These are phyloP conservation scores for Epichloe scottii DNA, from an alignment of 2,329 filamentous ascomycete species.

Conservation along the genomic window DNA sequence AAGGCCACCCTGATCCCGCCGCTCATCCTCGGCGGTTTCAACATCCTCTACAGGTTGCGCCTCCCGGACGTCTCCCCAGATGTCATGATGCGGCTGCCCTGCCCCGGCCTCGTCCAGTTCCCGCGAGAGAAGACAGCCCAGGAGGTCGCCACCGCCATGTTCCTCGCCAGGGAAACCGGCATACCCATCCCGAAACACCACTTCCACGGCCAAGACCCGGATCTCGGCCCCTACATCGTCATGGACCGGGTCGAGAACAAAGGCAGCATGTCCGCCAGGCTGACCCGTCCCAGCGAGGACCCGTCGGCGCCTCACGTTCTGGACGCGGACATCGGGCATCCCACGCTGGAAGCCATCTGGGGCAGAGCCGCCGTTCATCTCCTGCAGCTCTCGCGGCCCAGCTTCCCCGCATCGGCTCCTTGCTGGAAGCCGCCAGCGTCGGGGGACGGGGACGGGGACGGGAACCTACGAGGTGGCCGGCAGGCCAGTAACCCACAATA, in stretches of 20 bases:
- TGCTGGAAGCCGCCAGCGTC: too few species aligned
- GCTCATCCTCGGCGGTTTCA: too few species aligned
- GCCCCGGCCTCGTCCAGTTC: conserved; percentile 6
- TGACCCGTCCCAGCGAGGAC: too few species aligned
- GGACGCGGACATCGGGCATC: too few species aligned
- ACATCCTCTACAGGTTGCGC: too few species aligned
- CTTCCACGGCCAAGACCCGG: conserved; percentile 11
- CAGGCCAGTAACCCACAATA: conserved; percentile 27
- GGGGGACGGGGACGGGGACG: conserved; percentile 14
- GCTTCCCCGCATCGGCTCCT: conserved; percentile 11
- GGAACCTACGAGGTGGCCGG: conserved; percentile 8
- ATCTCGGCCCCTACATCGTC: conserved; percentile 2
- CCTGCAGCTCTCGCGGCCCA: conserved; percentile 22
- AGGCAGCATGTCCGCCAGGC: too few species aligned
- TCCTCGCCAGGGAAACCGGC: conserved; percentile 9
- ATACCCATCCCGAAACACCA: conserved; percentile 15
- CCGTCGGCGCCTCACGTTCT: too few species aligned
- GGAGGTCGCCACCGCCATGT: conserved; percentile 13
- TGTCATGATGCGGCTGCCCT: not conserved
- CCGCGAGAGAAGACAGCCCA: conserved; percentile 12
- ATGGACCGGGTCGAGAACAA: not conserved
- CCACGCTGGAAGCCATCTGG: too few species aligned
- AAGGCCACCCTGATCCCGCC: not conserved
- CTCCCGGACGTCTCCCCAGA: not conserved
- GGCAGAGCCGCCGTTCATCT: conserved; percentile 8